Base-by-base conservation (phyloP, 1,284 basidiomycete genomes). In the Papiliotrema terrestris region DNA sequence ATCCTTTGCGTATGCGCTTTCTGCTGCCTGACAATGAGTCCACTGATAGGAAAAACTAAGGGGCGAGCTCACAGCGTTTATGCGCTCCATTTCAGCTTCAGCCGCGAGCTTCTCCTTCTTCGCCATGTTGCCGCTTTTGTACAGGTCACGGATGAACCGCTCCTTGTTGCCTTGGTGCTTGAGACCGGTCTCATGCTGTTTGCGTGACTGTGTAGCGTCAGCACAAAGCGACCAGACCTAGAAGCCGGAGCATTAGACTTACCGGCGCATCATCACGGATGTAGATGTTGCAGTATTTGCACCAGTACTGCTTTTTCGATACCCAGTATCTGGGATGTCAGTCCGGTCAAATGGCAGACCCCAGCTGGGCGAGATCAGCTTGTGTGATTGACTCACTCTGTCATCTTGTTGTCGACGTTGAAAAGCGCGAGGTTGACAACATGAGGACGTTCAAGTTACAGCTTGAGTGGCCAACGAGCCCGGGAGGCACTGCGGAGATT, bases 141-240 rank as follows among this genome's bases (percentile, higher is more conserved):
- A 98, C 29, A 98, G 83, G 42, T 88, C 85, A 42, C 91, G 82
- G 51, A 98, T 89, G 75, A 88, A 95, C 9, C 93, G 83, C 70
- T 97, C 93, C 59, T 90, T 86, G 74, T 91, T 96, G 47, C 92
- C 92, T 73, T 96, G 90, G 79, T 99, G 96, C 46, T 91, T 85
- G 49, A 95, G 78, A 44, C 96, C 96, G 60, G 84, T 88, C 77
- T 98, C 96, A 74, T 99, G 96, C 58, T 94, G 91, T 59, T 84
- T 81, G 51, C 89, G 84, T 2, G 95, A 98, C 70, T 82, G 72
- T 51, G 51, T 47, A 20, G 45, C 37, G 22, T 51, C 49, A 55
- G 42, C 38, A 17, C 45, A 8, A 26, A 17, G 26, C 25, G 26
- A 35, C 15, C 22, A 2, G n/a, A n/a, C 3, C 17, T n/a, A 32